phyloP scores from a whole-genome alignment of 106 monocot genomes.

The Iris macrosiphon region DNA sequence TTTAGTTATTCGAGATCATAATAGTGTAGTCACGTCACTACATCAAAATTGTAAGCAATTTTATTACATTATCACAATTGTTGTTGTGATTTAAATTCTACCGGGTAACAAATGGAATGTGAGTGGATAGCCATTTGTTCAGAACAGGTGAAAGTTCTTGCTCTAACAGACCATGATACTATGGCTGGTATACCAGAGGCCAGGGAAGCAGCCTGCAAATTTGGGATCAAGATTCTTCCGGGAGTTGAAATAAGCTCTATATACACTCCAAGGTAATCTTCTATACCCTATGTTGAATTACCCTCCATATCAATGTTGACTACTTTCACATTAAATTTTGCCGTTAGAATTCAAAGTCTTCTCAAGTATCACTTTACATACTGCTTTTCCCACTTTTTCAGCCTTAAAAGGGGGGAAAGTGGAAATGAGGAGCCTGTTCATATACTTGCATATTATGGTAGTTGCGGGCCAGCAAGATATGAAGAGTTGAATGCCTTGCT shows the following conservation, averaged over 20 bases:
- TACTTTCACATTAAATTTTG: too few species aligned
- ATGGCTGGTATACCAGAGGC: constrained; percentile 86
- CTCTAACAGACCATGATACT: constrained; percentile 94
- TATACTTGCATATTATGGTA: constrained; percentile 84
- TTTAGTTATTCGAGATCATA: too few species aligned
- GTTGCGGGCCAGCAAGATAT: constrained; percentile 57
- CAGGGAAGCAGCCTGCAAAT: constrained; percentile 42
- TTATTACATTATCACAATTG: too few species aligned
- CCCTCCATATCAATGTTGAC: too few species aligned
- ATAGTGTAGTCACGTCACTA: too few species aligned
- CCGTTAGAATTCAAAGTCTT: too few species aligned
- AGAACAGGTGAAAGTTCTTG: constrained; percentile 87
- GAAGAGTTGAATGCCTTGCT: constrained; percentile 54
- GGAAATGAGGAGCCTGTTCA: constrained; percentile 69
- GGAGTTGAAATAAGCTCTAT: constrained; percentile 91
- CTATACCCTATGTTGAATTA: too few species aligned
- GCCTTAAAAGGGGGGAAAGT: constrained; percentile 39
- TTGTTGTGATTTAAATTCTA: neutral
- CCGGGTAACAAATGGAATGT: neutral
- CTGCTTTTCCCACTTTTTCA: neutral
- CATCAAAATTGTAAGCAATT: too few species aligned
- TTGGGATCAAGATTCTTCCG: constrained; percentile 85
- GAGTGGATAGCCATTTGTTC: constrained; percentile 4
- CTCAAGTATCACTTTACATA: neutral
- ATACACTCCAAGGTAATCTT: constrained; percentile 54